Evolutionary conservation across 164 flowering plant species (phyloP).

Genomic region (Aristolochia fimbriata): DNA sequence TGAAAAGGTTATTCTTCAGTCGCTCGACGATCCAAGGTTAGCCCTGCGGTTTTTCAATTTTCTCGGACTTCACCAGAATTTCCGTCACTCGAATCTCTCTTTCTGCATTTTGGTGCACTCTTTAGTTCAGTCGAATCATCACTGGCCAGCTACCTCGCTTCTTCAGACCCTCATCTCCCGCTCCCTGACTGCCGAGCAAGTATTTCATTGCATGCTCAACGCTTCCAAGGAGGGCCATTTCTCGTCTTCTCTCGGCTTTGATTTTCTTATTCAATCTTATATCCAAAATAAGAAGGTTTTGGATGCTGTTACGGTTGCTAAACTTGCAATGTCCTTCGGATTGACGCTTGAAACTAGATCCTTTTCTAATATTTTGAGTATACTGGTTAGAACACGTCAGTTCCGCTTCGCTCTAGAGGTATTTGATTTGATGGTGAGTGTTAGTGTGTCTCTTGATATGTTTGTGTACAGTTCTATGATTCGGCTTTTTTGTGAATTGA

Average conservation of each 20-base stretch:
- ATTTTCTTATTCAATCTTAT: slow-evolving; percentile 54
- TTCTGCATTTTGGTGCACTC: slow-evolving; percentile 68
- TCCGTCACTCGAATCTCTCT: slow-evolving; percentile 64
- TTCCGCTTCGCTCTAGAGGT: slow-evolving; percentile 43
- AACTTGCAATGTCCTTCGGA: slow-evolving; percentile 30
- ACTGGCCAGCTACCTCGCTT: slow-evolving; percentile 79
- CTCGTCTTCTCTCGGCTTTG: slow-evolving; percentile 50
- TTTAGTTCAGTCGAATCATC: slow-evolving; percentile 35
- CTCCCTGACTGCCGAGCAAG: slow-evolving; percentile 19
- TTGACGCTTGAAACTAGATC: slow-evolving; percentile 62
- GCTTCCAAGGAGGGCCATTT: slow-evolving; percentile 21
- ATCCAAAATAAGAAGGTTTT: slow-evolving; percentile 35
- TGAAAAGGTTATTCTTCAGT: slow-evolving; percentile 42
- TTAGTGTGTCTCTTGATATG: slow-evolving; percentile 38
- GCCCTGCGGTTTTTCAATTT: slow-evolving; percentile 83
- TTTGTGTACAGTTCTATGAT: slow-evolving; percentile 44
- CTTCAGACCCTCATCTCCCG: slow-evolving; percentile 54
- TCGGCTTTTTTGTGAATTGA: slow-evolving; percentile 58
- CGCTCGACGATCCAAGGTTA: slow-evolving; percentile 50
- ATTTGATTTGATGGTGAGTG: slow-evolving; percentile 36
- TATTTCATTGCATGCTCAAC: slow-evolving; percentile 27
- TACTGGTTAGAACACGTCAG: slow-evolving; percentile 38
- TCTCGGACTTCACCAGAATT: slow-evolving; percentile 57
- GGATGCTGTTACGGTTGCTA: slow-evolving; percentile 36
- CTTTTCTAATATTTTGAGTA: slow-evolving; percentile 52